phyloP scores from a whole-genome alignment of 116 monocot species.

The Dioscorea cayenensis region DNA sequence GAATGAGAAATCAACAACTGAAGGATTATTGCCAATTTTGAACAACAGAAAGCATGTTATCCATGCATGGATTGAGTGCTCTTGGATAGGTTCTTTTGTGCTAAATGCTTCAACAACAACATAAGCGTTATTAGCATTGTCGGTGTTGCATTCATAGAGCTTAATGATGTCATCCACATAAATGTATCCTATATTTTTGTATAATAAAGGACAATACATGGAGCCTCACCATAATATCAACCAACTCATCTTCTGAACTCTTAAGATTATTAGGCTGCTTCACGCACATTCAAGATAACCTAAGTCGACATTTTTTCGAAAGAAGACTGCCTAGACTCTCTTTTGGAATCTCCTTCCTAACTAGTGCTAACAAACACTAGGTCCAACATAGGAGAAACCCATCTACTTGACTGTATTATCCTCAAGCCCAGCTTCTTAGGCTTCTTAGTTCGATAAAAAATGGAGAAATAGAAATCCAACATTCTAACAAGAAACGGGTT shows the following conservation, averaged over 20 bases:
- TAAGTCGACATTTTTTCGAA: conserved; percentile 33
- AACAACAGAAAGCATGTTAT: conserved; percentile 76
- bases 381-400: conserved; percentile 74
- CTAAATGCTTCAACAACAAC: conserved; percentile 44
- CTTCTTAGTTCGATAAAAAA: conserved; percentile 41
- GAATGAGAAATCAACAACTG: conserved; percentile 59
- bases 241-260: conserved; percentile 56
- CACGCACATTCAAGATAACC: conserved; percentile 27
- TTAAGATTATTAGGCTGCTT: conserved; percentile 12
- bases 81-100: conserved; percentile 18
- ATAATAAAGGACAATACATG: conserved; percentile 49
- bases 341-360: conserved; percentile 38
- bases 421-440: conserved; percentile 35
- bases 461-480: conserved; percentile 52
- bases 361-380: conserved; percentile 44
- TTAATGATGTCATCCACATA: conserved; percentile 75
- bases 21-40: conserved; percentile 83
- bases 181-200: conserved; percentile 46
- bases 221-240: conserved; percentile 58
- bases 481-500: conserved; percentile 65
- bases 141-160: conserved; percentile 42
- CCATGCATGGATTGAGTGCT: conserved; percentile 63
- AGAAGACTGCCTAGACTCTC: conserved; percentile 26
- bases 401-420: conserved; percentile 60
- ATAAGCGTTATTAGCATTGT: conserved; percentile 34